phyloP scores from a whole-genome alignment of 306 rosid genomes.

The Glycyrrhiza uralensis region DNA sequence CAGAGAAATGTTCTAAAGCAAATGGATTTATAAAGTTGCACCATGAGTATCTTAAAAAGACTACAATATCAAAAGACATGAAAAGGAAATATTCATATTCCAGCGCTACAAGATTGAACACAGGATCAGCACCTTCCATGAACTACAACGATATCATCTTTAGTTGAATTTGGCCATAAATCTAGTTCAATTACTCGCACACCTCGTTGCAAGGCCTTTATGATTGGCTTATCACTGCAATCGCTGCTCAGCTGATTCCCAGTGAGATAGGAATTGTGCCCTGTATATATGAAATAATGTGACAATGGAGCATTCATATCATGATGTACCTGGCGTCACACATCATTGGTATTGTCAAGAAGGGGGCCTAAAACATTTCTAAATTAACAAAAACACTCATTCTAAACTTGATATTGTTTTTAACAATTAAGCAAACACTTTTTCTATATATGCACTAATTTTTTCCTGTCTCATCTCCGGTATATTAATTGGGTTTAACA shows the following conservation, averaged over 20 bases:
- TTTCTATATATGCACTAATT: background rate
- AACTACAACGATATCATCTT: conserved; percentile 65
- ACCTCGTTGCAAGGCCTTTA: conserved; percentile 62
- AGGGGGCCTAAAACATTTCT: background rate
- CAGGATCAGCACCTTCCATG: conserved; percentile 77
- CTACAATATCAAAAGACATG: background rate
- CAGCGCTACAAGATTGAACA: conserved; percentile 5
- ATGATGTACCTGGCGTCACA: conserved; percentile 76
- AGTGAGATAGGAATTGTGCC: conserved; percentile 93
- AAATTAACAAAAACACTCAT: background rate
- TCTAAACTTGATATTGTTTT: background rate
- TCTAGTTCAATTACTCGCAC: conserved; percentile 87
- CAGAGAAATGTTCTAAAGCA: background rate
- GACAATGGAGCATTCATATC: conserved; percentile 89
- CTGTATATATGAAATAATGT: conserved; percentile 95
- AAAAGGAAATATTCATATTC: conserved; percentile 7
- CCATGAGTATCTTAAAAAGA: background rate
- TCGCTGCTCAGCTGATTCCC: conserved; percentile 97
- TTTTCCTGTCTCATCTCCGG: background rate
- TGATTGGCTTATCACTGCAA: conserved; percentile 80
- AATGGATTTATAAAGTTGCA: background rate
- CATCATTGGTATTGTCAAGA: conserved; percentile 30
- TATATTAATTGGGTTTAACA: background rate
- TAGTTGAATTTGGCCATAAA: conserved; percentile 83
- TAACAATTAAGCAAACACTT: background rate